Conservation (phyloP, 352 stramenopile species). For the Plasmopara muralis region DNA sequence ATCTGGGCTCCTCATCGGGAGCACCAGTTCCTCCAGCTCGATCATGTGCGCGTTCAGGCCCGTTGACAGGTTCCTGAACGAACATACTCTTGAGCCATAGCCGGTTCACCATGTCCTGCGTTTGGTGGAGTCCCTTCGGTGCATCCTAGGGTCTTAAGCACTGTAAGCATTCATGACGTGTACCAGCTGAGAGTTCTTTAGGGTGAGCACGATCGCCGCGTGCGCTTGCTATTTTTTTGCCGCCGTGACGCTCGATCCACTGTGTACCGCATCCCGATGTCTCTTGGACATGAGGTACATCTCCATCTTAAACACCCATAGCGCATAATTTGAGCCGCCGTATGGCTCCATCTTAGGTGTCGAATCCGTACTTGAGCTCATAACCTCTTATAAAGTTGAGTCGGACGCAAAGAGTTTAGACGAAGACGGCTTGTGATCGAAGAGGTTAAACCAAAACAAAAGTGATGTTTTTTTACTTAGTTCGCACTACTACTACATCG, state of each 20-base stretch:
- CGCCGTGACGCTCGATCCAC: background rate
- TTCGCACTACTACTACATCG: too few relatives aligned
- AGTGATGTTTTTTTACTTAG: too few relatives aligned
- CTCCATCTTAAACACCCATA: background rate
- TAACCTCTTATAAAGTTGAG: background rate
- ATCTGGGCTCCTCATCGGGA: background rate
- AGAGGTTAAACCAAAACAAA: too few relatives aligned
- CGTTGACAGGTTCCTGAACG: background rate
- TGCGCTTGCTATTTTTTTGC: background rate
- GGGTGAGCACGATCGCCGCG: too few relatives aligned
- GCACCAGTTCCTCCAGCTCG: background rate
- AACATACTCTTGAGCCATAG: background rate
- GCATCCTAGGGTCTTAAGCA: background rate
- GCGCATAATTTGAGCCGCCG: background rate
- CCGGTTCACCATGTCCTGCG: background rate
- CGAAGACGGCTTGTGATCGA: too few relatives aligned
- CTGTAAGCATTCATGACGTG: background rate
- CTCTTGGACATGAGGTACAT: background rate
- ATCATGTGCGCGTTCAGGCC: background rate
- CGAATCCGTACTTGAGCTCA: background rate
- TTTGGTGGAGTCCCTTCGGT: background rate
- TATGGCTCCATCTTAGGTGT: background rate
- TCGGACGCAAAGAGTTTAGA: too few relatives aligned
- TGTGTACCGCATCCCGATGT: background rate
- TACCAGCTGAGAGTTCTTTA: too few relatives aligned